phyloP scores from a whole-genome alignment of 805 yeast genomes.

The Teunomyces barrocoloradensis region DNA sequence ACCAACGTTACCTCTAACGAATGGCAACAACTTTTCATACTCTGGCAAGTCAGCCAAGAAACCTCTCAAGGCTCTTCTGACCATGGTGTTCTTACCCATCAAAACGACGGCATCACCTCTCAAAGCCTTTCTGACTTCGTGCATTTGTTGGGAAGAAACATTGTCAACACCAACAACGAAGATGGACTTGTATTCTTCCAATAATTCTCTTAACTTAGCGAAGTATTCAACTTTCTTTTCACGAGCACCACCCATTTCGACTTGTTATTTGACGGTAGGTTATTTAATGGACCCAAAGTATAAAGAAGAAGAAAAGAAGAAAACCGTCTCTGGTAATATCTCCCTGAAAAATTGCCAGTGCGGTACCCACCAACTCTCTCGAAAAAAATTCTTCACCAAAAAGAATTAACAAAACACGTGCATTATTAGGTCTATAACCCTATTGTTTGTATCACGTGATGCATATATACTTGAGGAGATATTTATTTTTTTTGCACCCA shows the following conservation, averaged over 20 bases:
- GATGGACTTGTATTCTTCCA: constrained; percentile 96
- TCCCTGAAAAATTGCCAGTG: constrained; percentile 2
- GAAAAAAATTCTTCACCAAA: background rate
- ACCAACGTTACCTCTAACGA: constrained; percentile 98
- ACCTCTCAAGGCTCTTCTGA: constrained; percentile 98
- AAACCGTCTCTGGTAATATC: background rate
- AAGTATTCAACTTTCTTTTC: constrained; percentile 97
- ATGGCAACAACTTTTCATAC: constrained; percentile 91
- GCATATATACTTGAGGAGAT: too few relatives aligned
- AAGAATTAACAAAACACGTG: too few relatives aligned
- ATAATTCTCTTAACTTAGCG: constrained; percentile 88
- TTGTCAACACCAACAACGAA: constrained; percentile 99
- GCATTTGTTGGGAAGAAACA: constrained; percentile 99
- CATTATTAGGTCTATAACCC: background rate
- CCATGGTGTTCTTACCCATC: constrained; percentile 99
- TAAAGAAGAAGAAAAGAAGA: constrained; percentile 2
- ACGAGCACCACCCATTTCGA: constrained; percentile 99
- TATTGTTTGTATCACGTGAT: background rate
- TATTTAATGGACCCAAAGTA: constrained; percentile 65
- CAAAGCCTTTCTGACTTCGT: constrained; percentile 95
- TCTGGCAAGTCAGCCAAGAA: constrained; percentile 93
- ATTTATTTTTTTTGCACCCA: too few relatives aligned
- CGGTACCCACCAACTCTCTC: background rate
- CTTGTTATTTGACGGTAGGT: constrained; percentile 76
- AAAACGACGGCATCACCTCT: constrained; percentile 93